Evolutionary conservation across 139 green algal genomes (phyloP).

Genomic region (Desmodesmus armatus): DNA sequence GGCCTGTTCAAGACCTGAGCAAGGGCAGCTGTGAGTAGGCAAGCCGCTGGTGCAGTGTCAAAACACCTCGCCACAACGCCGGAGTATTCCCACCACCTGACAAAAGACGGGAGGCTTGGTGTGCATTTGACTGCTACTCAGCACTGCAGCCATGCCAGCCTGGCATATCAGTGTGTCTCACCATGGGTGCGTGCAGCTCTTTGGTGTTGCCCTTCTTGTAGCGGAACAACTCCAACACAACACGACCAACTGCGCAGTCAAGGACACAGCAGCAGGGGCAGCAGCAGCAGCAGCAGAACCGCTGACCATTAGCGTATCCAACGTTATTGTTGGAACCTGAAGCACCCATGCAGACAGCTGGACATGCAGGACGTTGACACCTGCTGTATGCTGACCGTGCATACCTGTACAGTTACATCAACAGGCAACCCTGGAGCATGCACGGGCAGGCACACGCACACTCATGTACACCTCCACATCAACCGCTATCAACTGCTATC

Average conservation of each 20-base stretch:
- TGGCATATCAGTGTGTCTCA: not conserved
- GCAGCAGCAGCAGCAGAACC: not conserved
- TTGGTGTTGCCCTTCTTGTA: constrained; percentile 37
- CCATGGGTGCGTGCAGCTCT: constrained; percentile 37
- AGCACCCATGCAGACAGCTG: not conserved
- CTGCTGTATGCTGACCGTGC: not conserved
- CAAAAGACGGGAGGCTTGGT: too few species aligned
- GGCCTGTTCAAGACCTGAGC: too few species aligned
- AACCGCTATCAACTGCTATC: too few species aligned
- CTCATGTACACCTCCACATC: not conserved
- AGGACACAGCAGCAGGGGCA: not conserved
- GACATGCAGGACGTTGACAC: too few species aligned
- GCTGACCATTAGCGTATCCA: too few species aligned
- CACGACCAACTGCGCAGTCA: constrained; percentile 22
- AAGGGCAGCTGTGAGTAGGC: not conserved
- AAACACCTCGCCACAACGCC: too few species aligned
- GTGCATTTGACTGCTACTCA: not conserved
- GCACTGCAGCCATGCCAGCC: not conserved
- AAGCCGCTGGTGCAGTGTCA: too few species aligned
- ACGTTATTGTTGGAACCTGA: not conserved
- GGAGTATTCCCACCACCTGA: too few species aligned
- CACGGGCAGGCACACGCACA: not conserved
- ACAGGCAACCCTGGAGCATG: too few species aligned
- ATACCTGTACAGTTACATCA: not conserved
- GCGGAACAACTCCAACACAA: constrained; percentile 39